Conservation (phyloP, 345 rosid species). For the Aegle marmelos region DNA sequence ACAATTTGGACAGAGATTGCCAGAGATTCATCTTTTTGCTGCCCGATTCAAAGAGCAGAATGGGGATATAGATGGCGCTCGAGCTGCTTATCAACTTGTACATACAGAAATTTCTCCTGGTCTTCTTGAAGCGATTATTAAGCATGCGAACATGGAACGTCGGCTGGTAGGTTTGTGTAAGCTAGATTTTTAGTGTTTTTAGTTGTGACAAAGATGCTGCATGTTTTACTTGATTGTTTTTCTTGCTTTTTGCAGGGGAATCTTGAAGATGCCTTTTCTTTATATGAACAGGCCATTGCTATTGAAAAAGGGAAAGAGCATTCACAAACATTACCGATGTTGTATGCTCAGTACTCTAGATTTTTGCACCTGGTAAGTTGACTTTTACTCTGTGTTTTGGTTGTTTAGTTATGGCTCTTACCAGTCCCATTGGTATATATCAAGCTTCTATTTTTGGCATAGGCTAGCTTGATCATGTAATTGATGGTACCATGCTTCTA, state of each 20-base stretch:
- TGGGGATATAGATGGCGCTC: constrained; percentile 79
- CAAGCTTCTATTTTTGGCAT: background rate
- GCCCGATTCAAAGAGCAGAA: constrained; percentile 88
- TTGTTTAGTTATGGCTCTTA: background rate
- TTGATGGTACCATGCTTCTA: background rate
- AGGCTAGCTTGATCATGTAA: background rate
- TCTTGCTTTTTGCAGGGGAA: constrained; percentile 60
- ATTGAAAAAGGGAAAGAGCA: constrained; percentile 95
- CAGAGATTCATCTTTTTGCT: constrained; percentile 90
- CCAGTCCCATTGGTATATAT: background rate
- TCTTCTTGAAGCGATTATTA: constrained; percentile 87
- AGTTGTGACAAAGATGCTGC: constrained; percentile 2
- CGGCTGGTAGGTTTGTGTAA: constrained; percentile 55
- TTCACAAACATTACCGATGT: constrained; percentile 66
- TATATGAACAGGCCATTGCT: constrained; percentile 91
- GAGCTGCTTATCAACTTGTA: constrained; percentile 81
- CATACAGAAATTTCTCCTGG: constrained; percentile 92
- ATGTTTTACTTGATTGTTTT: constrained; percentile 17
- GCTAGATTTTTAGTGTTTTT: constrained; percentile 16
- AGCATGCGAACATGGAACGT: constrained; percentile 96
- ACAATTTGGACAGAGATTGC: constrained; percentile 62
- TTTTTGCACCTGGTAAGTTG: constrained; percentile 71
- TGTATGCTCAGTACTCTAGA: constrained; percentile 86
- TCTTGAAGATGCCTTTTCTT: constrained; percentile 65
- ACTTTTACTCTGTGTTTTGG: background rate